phyloP scores from a whole-genome alignment of 169 alveolate species.

The Plasmodium chabaudi region DNA sequence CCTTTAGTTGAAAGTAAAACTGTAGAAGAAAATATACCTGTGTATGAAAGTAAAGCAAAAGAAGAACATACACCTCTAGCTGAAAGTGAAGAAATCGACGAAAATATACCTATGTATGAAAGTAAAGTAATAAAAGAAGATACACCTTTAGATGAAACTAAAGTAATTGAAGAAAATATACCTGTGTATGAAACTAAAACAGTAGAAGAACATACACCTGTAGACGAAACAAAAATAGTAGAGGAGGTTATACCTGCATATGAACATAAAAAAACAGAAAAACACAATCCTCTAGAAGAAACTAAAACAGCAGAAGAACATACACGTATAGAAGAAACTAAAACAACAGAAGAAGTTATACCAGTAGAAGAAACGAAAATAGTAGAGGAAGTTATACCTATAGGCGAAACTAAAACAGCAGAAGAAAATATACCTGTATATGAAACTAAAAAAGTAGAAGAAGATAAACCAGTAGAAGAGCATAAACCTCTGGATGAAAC shows the following conservation, averaged over 20 bases:
- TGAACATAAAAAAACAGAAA: not conserved
- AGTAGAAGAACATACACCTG: not conserved
- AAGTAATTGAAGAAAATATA: not conserved
- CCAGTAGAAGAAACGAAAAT: not conserved
- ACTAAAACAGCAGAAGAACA: not conserved
- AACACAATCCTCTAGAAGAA: not conserved
- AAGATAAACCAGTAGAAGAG: not conserved
- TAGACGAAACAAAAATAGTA: not conserved
- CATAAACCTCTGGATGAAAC: not conserved
- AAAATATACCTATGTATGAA: too few species aligned
- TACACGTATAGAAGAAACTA: not conserved
- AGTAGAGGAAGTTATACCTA: not conserved
- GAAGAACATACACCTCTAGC: too few species aligned
- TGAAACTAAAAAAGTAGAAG: not conserved
- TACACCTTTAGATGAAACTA: not conserved
- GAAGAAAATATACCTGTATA: not conserved
- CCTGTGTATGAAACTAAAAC: slow-evolving; percentile 1
- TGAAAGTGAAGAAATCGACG: too few species aligned
- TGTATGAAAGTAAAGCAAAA: too few species aligned
- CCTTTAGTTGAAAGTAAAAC: too few species aligned
- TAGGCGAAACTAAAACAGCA: not conserved
- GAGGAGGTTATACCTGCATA: not conserved
- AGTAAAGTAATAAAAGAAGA: too few species aligned
- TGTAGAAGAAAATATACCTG: too few species aligned
- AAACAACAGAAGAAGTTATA: not conserved